These are phyloP conservation scores for Kodamaea kakaduensis DNA, from an alignment of 805 yeast genomes.

Conservation along the genomic window DNA sequence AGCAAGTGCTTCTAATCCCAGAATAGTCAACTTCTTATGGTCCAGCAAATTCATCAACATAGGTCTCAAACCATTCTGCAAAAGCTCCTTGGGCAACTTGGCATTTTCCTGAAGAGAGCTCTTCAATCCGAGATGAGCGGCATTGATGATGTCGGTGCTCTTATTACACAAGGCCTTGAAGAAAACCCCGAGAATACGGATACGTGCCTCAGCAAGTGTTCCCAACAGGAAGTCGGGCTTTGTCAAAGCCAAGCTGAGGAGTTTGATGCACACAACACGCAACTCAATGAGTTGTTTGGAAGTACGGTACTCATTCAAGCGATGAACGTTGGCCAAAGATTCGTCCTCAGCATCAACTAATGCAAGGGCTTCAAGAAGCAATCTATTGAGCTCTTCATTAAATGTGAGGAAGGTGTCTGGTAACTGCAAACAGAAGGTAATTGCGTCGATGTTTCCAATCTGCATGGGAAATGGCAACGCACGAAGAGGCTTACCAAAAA, in stretches of 20 bases:
- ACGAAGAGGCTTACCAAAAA: conserved; percentile 92
- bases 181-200: conserved; percentile 85
- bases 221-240: conserved; percentile 78
- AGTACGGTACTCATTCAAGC: conserved; percentile 81
- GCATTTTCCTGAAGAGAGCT: conserved; percentile 80
- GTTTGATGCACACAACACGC: conserved; percentile 82
- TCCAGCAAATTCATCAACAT: conserved; percentile 94
- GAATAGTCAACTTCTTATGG: conserved; percentile 81
- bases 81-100: conserved; percentile 85
- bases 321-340: conserved; percentile 81
- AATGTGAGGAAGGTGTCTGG: conserved; percentile 79
- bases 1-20: conserved; percentile 89
- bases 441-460: conserved; percentile 96
- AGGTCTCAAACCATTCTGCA: conserved; percentile 94
- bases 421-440: conserved; percentile 81
- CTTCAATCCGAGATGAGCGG: conserved; percentile 86
- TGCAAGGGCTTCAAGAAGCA: conserved; percentile 86
- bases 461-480: conserved; percentile 99
- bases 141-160: conserved; percentile 83
- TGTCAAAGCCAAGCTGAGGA: conserved; percentile 77
- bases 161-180: conserved; percentile 88
- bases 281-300: conserved; percentile 83
- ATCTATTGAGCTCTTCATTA: conserved; percentile 82
- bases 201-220: conserved; percentile 72
- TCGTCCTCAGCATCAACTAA: conserved; percentile 98